These are phyloP conservation scores for Myxozyma sirexii DNA, from an alignment of 805 yeast species.

Conservation along the genomic window DNA sequence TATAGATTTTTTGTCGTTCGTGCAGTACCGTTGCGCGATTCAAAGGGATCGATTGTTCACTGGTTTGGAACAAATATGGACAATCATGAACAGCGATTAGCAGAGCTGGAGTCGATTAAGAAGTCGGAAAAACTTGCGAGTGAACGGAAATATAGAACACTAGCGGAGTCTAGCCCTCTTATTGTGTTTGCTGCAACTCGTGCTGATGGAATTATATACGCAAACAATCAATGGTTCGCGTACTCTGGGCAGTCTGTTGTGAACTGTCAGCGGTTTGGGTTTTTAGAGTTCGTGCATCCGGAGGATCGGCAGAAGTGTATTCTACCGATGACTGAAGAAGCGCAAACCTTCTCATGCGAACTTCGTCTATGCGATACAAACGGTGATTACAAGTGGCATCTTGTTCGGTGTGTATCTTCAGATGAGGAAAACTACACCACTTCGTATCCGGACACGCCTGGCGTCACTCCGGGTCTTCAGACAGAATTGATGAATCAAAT, in stretches of 20 bases:
- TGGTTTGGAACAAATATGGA: conserved; percentile 44
- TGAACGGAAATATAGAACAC: conserved; percentile 40
- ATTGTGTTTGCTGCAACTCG: conserved; percentile 41
- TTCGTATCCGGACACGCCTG: not conserved
- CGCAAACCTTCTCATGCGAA: conserved; percentile 35
- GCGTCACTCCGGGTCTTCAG: not conserved
- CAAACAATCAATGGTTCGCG: conserved; percentile 41
- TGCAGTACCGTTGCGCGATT: conserved; percentile 40
- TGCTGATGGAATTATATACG: conserved; percentile 39
- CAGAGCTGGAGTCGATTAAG: conserved; percentile 39
- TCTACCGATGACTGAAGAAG: conserved; percentile 25
- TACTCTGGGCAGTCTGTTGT: conserved; percentile 39
- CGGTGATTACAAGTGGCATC: conserved; percentile 41
- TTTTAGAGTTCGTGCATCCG: conserved; percentile 40
- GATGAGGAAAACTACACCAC: conserved; percentile 1
- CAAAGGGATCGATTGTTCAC: conserved; percentile 39
- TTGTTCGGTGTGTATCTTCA: conserved; percentile 38
- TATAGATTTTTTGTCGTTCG: conserved; percentile 40
- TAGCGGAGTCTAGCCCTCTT: conserved; percentile 42
- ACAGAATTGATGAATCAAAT: not conserved
- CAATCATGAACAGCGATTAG: conserved; percentile 41
- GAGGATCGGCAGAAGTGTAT: conserved; percentile 39
- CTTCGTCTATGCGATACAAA: conserved; percentile 36
- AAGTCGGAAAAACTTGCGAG: conserved; percentile 40
- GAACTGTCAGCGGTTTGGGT: conserved; percentile 39